These are phyloP conservation scores for Collybia sordida DNA, from an alignment of 768 basidiomycete genomes.

Conservation along the genomic window DNA sequence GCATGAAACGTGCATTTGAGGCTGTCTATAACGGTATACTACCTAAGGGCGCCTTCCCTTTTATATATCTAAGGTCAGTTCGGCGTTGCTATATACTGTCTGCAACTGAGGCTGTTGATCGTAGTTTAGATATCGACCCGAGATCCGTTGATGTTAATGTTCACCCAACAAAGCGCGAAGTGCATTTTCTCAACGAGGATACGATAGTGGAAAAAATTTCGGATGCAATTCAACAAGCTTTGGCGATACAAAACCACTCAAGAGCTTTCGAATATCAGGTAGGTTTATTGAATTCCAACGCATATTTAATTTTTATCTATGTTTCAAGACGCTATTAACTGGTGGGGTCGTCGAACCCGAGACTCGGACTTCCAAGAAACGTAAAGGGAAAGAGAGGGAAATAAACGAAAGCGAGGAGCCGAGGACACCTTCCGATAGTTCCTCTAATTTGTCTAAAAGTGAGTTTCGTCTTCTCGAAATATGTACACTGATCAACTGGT, in stretches of 20 bases:
- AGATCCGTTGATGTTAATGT: slow-evolving; percentile 94
- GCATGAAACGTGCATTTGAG: slow-evolving; percentile 88
- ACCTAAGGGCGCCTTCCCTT: slow-evolving; percentile 88
- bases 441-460: slow-evolving; percentile 24
- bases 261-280: slow-evolving; percentile 76
- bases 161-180: slow-evolving; percentile 96
- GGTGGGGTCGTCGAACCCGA: slow-evolving; percentile 42
- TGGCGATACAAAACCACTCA: slow-evolving; percentile 65
- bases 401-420: slow-evolving; percentile 21
- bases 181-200: slow-evolving; percentile 93
- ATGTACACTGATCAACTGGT: neutral
- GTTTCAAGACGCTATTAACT: slow-evolving; percentile 56
- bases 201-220: slow-evolving; percentile 76
- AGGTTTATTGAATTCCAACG: neutral
- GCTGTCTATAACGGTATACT: slow-evolving; percentile 80
- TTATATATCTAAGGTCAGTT: slow-evolving; percentile 89
- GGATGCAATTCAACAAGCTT: slow-evolving; percentile 64
- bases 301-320: neutral
- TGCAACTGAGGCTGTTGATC: no score
- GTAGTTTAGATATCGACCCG: slow-evolving; percentile 80
- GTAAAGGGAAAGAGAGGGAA: slow-evolving; percentile 40
- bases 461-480: neutral
- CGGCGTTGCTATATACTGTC: neutral
- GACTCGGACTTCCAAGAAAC: slow-evolving; percentile 28
- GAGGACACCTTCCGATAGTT: slow-evolving; percentile 14